Base-by-base conservation (phyloP, 768 basidiomycete species). In the Tricholoma sp. region DNA sequence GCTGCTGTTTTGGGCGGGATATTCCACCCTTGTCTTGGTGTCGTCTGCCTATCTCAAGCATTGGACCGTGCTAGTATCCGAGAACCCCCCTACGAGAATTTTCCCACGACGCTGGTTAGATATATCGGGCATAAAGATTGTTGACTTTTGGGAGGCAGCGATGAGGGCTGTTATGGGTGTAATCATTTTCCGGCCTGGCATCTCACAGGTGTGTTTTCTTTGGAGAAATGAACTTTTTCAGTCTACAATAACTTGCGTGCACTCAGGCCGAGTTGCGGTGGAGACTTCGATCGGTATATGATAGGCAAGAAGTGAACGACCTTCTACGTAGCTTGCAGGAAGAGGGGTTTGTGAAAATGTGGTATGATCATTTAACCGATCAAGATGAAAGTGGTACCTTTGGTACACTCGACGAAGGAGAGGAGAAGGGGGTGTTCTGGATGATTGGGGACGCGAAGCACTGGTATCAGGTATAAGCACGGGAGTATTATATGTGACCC, bases 71-170 rank as follows among this genome's bases (percentile, higher is more conserved):
- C 65, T 71, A 10, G 71, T 81, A 31, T 81, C 77, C n/a, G 71
- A 77, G 60, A 66, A 69, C 50, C 81, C 72, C 7, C 66, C 76
- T 39, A 72, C 67, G 47, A 71, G 80, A 61, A 60, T 84, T 14
- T 78, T 84, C 54, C 90, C 91, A 41, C 78, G 89, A 32, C 82
- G 90, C 16, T 92, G 90, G 91, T 70, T 89, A 39, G 87, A 90
- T 66, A 80, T 90, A 55, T 72, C 74, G n/a, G 91, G 91, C 3
- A 63, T 63, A 14, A 83, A 75, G 63, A 72, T 91, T 34, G 67
- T 71, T 9, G 83, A 85, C 56, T 77, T 80, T 35, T 93, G 91
- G 91, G 78, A 82, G 55, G 81, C 86, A n/a, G 89, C 84, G 7
- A 65, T 86, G 46, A 77, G 82, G 61, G 86, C 89, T 6, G 83